These are phyloP conservation scores for Trypanosoma vivax DNA, from an alignment of 208 protist genomes.

Conservation along the genomic window DNA sequence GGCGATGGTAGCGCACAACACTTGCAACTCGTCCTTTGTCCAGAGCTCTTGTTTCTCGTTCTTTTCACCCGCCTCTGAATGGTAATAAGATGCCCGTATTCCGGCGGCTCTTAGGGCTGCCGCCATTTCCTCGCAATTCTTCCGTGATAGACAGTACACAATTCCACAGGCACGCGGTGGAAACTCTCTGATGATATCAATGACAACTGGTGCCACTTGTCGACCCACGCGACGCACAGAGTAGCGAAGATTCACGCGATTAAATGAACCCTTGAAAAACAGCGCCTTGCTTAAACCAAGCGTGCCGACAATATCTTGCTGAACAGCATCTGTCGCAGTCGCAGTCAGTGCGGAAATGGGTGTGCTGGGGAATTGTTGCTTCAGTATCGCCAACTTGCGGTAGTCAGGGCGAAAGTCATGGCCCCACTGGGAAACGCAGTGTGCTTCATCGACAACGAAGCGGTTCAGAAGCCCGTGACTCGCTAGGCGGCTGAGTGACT, in stretches of 20 bases:
- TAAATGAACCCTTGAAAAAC: constrained; percentile 83
- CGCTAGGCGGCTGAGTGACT: constrained; percentile 38
- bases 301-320: constrained; percentile 82
- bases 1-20: constrained; percentile 97
- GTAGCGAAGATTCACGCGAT: constrained; percentile 69
- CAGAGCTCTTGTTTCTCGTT: constrained; percentile 84
- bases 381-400: constrained; percentile 69
- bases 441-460: constrained; percentile 94
- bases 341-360: constrained; percentile 83
- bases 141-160: constrained; percentile 81
- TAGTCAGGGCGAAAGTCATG: constrained; percentile 94
- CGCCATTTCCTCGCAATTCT: constrained; percentile 81
- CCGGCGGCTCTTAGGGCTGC: constrained; percentile 32
- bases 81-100: constrained; percentile 69
- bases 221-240: constrained; percentile 62
- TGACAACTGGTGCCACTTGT: constrained; percentile 35
- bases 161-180: constrained; percentile 67
- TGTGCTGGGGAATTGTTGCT: constrained; percentile 47
- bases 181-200: constrained; percentile 63
- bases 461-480: constrained; percentile 48
- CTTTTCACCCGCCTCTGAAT: constrained; percentile 58
- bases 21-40: constrained; percentile 83
- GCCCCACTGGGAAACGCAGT: constrained; percentile 96
- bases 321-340: constrained; percentile 78
- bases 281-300: constrained; percentile 51